Conservation (phyloP, 108 stramenopile species). For the Cyclotella distinguenda region DNA sequence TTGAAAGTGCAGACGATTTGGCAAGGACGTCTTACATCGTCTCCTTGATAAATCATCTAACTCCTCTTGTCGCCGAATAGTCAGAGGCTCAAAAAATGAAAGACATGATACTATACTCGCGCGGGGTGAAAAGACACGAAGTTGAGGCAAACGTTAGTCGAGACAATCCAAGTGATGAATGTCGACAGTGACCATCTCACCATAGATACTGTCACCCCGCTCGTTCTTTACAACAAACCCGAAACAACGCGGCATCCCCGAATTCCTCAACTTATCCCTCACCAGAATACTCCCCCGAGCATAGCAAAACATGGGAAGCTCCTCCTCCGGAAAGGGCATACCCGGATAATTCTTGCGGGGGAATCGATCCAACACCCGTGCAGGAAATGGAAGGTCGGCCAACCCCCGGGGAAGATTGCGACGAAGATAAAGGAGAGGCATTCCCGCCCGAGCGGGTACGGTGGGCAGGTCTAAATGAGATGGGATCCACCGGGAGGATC, state of each 20-base stretch:
- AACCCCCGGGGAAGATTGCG: slow-evolving; percentile 76
- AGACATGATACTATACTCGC: slow-evolving; percentile 65
- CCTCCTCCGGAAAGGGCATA: slow-evolving; percentile 84
- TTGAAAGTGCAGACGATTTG: slow-evolving; percentile 64
- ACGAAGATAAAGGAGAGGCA: slow-evolving; percentile 47
- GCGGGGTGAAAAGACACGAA: not conserved
- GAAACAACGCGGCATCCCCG: slow-evolving; percentile 69
- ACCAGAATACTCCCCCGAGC: slow-evolving; percentile 70
- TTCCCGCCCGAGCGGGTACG: not conserved
- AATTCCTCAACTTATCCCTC: slow-evolving; percentile 65
- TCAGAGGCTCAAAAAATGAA: slow-evolving; percentile 84
- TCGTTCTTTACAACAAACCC: slow-evolving; percentile 92
- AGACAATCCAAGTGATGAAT: not conserved
- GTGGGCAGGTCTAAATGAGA: not conserved
- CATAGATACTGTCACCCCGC: slow-evolving; percentile 74
- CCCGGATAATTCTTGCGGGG: slow-evolving; percentile 82
- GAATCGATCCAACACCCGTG: slow-evolving; percentile 80
- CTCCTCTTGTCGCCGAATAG: slow-evolving; percentile 51
- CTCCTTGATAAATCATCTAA: slow-evolving; percentile 54
- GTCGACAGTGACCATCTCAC: slow-evolving; percentile 18
- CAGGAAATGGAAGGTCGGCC: slow-evolving; percentile 68
- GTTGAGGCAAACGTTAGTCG: not conserved
- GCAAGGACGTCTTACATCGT: slow-evolving; percentile 58
- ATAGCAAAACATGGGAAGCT: slow-evolving; percentile 90
- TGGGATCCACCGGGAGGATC: slow-evolving; percentile 23